Conservation (phyloP, 306 rosid genomes). For the Lupinus albus region DNA sequence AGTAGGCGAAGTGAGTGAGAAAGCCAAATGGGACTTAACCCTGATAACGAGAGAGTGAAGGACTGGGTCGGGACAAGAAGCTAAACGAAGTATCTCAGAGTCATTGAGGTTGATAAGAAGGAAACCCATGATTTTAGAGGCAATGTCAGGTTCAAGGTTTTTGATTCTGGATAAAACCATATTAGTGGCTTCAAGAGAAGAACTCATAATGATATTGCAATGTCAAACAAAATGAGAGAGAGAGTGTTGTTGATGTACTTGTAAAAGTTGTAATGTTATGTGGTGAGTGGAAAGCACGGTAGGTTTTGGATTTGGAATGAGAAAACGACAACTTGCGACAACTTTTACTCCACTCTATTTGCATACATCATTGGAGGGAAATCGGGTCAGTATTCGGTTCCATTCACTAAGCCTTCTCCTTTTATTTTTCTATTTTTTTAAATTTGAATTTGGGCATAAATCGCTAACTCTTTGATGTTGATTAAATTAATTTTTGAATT, state of each 20-base stretch:
- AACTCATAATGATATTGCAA: conserved; percentile 51
- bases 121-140: conserved; percentile 89
- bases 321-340: conserved; percentile 45
- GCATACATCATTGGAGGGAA: no score
- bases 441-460: no score
- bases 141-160: conserved; percentile 75
- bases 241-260: no score
- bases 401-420: no score
- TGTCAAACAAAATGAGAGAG: no score
- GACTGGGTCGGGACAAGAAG: conserved; percentile 66
- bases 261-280: no score
- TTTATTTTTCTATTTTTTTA: no score
- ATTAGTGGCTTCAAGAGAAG: conserved; percentile 70
- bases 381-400: no score
- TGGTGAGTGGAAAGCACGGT: conserved; percentile 41
- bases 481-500: no score
- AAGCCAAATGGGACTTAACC: conserved; percentile 66
- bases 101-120: conserved; percentile 75
- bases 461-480: no score
- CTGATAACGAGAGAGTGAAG: conserved; percentile 58
- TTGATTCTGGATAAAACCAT: conserved; percentile 70
- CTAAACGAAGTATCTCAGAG: conserved; percentile 68
- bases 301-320: conserved; percentile 44
- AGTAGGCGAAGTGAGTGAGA: conserved; percentile 44
- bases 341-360: no score